phyloP scores from a whole-genome alignment of 2,329 filamentous ascomycete genomes.

The Scopulariopsis brevicaulis region DNA sequence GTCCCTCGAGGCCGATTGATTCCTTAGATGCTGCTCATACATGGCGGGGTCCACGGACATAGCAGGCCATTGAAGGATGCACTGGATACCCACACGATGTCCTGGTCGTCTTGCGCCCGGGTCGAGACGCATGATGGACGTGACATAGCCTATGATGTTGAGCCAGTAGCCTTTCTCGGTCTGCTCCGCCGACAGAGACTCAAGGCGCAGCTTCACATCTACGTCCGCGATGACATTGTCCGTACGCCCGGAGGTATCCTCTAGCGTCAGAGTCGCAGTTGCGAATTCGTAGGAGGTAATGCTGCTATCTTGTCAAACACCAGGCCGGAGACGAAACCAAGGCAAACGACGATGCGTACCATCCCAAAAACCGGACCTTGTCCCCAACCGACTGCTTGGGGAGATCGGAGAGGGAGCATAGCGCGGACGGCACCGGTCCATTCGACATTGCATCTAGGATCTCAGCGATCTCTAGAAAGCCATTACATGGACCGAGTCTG shows the following conservation, averaged over 20 bases:
- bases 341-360: slow-evolving; percentile 43
- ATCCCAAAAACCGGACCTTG: slow-evolving; percentile 90
- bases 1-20: neutral
- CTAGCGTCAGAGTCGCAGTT: slow-evolving; percentile 52
- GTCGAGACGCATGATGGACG: slow-evolving; percentile 9
- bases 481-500: neutral
- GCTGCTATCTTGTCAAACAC: slow-evolving; percentile 18
- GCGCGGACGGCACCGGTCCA: slow-evolving; percentile 51
- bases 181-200: slow-evolving; percentile 49
- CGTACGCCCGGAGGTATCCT: slow-evolving; percentile 50
- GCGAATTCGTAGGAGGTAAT: slow-evolving; percentile 37
- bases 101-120: neutral
- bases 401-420: slow-evolving; percentile 55
- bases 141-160: slow-evolving; percentile 76
- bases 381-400: slow-evolving; percentile 37
- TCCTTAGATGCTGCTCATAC: slow-evolving; percentile 53
- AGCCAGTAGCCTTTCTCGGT: slow-evolving; percentile 73
- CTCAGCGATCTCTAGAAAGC: neutral
- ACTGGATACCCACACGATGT: slow-evolving; percentile 47
- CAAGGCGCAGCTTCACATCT: slow-evolving; percentile 60
- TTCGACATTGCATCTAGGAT: slow-evolving; percentile 28
- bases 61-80: slow-evolving; percentile 66
- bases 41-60: slow-evolving; percentile 58
- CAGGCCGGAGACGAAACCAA: slow-evolving; percentile 2
- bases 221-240: slow-evolving; percentile 43